These are phyloP conservation scores for Atkinsonella hypoxylon DNA, from an alignment of 2,329 filamentous ascomycete species.

Conservation along the genomic window DNA sequence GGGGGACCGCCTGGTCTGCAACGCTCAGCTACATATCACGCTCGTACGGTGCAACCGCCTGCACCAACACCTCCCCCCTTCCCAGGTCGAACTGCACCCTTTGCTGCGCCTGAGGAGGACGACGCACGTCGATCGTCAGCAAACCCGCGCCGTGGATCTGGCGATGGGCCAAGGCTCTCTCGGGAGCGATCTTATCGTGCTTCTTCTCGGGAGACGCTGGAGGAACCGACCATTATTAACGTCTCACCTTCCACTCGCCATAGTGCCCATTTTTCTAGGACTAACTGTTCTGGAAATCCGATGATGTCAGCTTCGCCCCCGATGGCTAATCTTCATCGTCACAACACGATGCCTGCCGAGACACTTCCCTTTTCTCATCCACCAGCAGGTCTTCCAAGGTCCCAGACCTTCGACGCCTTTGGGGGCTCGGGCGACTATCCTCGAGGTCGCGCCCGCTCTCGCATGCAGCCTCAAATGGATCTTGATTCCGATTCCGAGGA, in stretches of 20 bases:
- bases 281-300: constrained; percentile 15
- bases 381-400: constrained; percentile 17
- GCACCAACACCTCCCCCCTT: constrained; percentile 25
- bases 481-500: constrained; percentile 25
- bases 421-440: constrained; percentile 14
- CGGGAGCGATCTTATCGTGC: constrained; percentile 20
- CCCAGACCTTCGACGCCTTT: constrained; percentile 22
- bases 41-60: constrained; percentile 16
- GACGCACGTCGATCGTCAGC: constrained; percentile 21
- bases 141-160: constrained; percentile 22
- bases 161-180: constrained; percentile 12
- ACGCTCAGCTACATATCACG: constrained; percentile 13
- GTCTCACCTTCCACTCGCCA: constrained; percentile 20
- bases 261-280: constrained; percentile 14
- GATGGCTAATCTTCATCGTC: constrained; percentile 18
- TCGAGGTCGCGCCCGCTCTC: constrained; percentile 26
- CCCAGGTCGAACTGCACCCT: constrained; percentile 15
- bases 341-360: constrained; percentile 24
- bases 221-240: constrained; percentile 18
- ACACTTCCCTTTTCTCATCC: constrained; percentile 14
- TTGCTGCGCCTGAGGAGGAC: constrained; percentile 19
- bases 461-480: constrained; percentile 23
- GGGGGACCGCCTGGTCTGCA: constrained; percentile 7
- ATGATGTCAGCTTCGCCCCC: constrained; percentile 21
- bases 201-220: constrained; percentile 20